These are phyloP conservation scores for Blastobotrys buckinghamii DNA, from an alignment of 1,139 yeast species.

Conservation along the genomic window DNA sequence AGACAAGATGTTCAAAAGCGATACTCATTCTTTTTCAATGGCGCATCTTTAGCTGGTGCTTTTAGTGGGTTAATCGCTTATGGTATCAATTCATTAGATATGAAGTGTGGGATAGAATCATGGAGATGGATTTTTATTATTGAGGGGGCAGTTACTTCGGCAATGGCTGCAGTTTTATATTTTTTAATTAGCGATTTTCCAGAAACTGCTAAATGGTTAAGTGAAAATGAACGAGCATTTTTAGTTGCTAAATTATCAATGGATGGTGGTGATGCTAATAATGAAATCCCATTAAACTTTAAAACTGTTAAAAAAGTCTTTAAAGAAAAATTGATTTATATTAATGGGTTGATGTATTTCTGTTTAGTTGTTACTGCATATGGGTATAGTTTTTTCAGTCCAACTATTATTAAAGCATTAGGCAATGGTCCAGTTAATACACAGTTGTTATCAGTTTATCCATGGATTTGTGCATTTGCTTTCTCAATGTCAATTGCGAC, in stretches of 20 bases:
- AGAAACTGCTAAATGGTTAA: constrained; percentile 47
- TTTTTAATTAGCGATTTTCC: constrained; percentile 72
- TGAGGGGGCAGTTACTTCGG: constrained; percentile 66
- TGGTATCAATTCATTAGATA: constrained; percentile 48
- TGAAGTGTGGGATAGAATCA: constrained; percentile 43
- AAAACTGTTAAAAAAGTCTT: constrained; percentile 32
- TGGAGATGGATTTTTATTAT: constrained; percentile 75
- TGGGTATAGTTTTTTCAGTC: constrained; percentile 67
- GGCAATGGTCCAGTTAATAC: constrained; percentile 58
- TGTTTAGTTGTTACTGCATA: constrained; percentile 62
- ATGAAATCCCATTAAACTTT: constrained; percentile 30
- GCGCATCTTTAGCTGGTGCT: constrained; percentile 72
- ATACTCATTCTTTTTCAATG: constrained; percentile 60
- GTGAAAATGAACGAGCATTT: constrained; percentile 37
- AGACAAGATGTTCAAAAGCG: constrained; percentile 62
- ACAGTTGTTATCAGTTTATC: constrained; percentile 63
- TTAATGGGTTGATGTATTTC: constrained; percentile 56
- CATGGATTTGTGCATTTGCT: constrained; percentile 63
- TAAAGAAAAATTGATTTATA: constrained; percentile 43
- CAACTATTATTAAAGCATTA: constrained; percentile 52
- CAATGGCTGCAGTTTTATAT: constrained; percentile 52
- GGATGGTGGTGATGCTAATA: constrained; percentile 32
- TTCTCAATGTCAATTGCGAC: constrained; percentile 36
- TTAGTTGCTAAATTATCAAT: constrained; percentile 41
- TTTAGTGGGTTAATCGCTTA: constrained; percentile 74